Conservation (phyloP, 495 filamentous ascomycete genomes). For the Margaritispora aquatica region DNA sequence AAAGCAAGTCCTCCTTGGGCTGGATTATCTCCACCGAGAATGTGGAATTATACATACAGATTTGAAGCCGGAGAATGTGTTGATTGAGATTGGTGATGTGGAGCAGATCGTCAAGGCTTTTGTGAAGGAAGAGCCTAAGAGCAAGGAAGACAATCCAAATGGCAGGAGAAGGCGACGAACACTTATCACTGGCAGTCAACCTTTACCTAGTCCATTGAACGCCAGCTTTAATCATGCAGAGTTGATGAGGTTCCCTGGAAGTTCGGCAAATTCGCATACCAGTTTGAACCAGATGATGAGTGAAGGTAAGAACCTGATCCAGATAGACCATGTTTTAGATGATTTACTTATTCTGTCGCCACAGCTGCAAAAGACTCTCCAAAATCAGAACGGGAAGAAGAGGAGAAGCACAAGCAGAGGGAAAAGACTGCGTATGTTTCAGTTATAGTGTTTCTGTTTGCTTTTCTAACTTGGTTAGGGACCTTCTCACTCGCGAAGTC, state of each 20-base stretch:
- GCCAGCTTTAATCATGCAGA: constrained; percentile 78
- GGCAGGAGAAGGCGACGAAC: constrained; percentile 88
- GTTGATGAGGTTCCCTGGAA: constrained; percentile 55
- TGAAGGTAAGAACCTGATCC: constrained; percentile 53
- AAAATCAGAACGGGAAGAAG: constrained; percentile 34
- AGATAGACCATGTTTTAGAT: constrained; percentile 18
- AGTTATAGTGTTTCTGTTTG: not conserved
- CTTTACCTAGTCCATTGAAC: constrained; percentile 90
- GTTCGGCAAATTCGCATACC: constrained; percentile 66
- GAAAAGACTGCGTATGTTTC: constrained; percentile 87
- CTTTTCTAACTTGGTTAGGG: constrained; percentile 42
- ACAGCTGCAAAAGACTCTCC: no score
- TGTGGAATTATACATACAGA: constrained; percentile 99
- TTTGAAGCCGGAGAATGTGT: constrained; percentile 94
- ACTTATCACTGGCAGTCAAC: constrained; percentile 94
- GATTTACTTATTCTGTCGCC: no score
- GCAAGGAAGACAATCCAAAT: constrained; percentile 89
- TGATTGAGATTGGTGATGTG: constrained; percentile 98
- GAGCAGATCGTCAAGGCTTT: constrained; percentile 94
- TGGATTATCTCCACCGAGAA: constrained; percentile 95
- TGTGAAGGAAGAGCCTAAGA: constrained; percentile 77
- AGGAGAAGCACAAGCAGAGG: constrained; percentile 75
- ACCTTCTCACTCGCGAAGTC: constrained; percentile 84
- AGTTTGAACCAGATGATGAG: constrained; percentile 80
- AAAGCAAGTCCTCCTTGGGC: constrained; percentile 90